Conservation (phyloP, 2,329 filamentous ascomycete genomes). For the Stromatinia cepivora region DNA sequence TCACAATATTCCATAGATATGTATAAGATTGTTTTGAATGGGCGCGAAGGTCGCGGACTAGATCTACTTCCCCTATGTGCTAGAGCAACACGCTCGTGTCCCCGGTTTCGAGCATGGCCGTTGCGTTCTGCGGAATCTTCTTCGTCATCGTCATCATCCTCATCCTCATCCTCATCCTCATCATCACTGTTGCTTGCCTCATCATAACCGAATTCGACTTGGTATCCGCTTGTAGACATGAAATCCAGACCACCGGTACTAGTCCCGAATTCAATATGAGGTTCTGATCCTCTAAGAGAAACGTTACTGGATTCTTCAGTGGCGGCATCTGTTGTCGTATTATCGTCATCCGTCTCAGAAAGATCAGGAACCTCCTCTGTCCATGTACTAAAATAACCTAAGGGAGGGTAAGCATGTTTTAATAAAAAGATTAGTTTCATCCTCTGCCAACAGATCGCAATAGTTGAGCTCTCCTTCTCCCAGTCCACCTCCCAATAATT, state of each 20-base stretch:
- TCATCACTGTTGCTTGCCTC: constrained; percentile 46
- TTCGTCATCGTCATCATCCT: constrained; percentile 40
- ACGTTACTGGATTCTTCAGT: constrained; percentile 36
- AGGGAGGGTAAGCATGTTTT: constrained; percentile 40
- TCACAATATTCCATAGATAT: constrained; percentile 99
- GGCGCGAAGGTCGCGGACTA: constrained; percentile 47
- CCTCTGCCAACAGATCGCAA: neutral
- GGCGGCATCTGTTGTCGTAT: constrained; percentile 49
- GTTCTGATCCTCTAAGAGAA: constrained; percentile 34
- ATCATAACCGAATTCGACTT: constrained; percentile 72
- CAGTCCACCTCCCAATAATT: neutral
- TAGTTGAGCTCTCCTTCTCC: neutral
- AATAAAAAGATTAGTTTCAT: neutral
- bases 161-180: constrained; percentile 41
- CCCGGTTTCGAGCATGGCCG: constrained; percentile 39
- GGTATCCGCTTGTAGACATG: constrained; percentile 80
- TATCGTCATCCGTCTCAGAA: constrained; percentile 56
- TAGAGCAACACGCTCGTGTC: constrained; percentile 28
- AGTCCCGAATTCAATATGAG: constrained; percentile 37
- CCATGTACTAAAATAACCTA: constrained; percentile 96
- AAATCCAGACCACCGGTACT: constrained; percentile 87
- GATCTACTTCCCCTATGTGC: constrained; percentile 37
- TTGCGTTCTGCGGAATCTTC: constrained; percentile 45
- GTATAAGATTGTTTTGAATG: constrained; percentile 75
- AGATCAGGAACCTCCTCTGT: constrained; percentile 68